A percentile compares a stretch with the other conserved stretches of the same genome.
Evolutionary conservation across 1,139 yeast species (phyloP).

Genomic region (Yamadazyma diospyri): DNA sequence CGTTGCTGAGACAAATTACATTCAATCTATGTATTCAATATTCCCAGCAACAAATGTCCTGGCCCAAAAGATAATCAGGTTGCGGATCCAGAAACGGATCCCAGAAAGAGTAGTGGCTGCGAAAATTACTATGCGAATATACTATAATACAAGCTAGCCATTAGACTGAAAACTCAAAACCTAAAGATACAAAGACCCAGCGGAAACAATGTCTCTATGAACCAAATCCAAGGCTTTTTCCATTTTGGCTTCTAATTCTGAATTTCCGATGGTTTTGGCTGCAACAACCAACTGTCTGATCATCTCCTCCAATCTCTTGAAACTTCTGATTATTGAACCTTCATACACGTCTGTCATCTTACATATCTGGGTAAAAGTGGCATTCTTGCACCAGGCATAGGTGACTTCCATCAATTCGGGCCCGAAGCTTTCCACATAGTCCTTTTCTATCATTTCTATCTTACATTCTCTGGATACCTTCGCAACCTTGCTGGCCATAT

Average conservation of each 20-base stretch:
- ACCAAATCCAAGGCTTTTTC: conserved; percentile 78
- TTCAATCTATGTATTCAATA: too few species aligned
- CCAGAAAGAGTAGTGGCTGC: too few species aligned
- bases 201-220: conserved; percentile 94
- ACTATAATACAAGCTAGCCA: too few species aligned
- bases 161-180: too few species aligned
- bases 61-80: too few species aligned
- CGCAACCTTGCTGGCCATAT: conserved; percentile 87
- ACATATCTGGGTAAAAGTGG: conserved; percentile 92
- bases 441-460: conserved; percentile 84
- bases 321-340: conserved; percentile 91
- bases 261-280: conserved; percentile 89
- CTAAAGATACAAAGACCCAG: conserved; percentile 82
- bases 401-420: conserved; percentile 96
- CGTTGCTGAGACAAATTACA: too few species aligned
- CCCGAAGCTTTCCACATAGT: conserved; percentile 85
- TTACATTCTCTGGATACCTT: conserved; percentile 86
- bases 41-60: too few species aligned
- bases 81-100: too few species aligned
- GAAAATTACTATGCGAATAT: too few species aligned
- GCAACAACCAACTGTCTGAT: conserved; percentile 86
- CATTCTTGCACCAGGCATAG: conserved; percentile 95
- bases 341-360: conserved; percentile 98
- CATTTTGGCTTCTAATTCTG: conserved; percentile 84
- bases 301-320: conserved; percentile 90